A percentile compares a stretch with the other conserved stretches of the same genome.
Evolutionary conservation across 2,329 filamentous ascomycete species (phyloP).

Genomic region (Drechslera avenae): DNA sequence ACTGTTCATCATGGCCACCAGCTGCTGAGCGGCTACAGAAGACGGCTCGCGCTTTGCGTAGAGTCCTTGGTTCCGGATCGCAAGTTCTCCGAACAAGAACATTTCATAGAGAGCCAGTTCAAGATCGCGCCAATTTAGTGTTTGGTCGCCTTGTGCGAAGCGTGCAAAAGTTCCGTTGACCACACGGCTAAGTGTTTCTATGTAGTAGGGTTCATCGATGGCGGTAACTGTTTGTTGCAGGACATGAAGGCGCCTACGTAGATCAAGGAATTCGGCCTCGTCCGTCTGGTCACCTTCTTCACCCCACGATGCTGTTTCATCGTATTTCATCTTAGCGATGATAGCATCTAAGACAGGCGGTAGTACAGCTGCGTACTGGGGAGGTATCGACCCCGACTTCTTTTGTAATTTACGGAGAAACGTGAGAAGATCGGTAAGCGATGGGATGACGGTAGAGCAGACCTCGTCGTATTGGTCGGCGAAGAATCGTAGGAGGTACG

Average conservation of each 20-base stretch:
- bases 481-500: constrained; percentile 90
- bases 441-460: constrained; percentile 92
- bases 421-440: constrained; percentile 87
- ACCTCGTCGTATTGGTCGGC: constrained; percentile 98
- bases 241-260: constrained; percentile 86
- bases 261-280: constrained; percentile 94
- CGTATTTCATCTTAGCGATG: constrained; percentile 94
- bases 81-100: constrained; percentile 92
- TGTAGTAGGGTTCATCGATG: constrained; percentile 85
- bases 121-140: constrained; percentile 91
- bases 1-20: constrained; percentile 91
- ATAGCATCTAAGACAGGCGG: constrained; percentile 89
- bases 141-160: constrained; percentile 71
- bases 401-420: constrained; percentile 82
- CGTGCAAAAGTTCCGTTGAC: constrained; percentile 86
- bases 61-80: constrained; percentile 85
- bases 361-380: constrained; percentile 80
- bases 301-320: constrained; percentile 92
- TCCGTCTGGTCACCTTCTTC: constrained; percentile 94
- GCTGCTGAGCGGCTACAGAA: constrained; percentile 75
- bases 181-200: constrained; percentile 83
- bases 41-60: constrained; percentile 84
- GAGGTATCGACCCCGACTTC: constrained; percentile 65
- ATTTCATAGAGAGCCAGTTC: constrained; percentile 95
- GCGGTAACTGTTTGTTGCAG: constrained; percentile 91